Conservation (phyloP, 2,329 filamentous ascomycete genomes). For the Phyllosticta capitalensis region DNA sequence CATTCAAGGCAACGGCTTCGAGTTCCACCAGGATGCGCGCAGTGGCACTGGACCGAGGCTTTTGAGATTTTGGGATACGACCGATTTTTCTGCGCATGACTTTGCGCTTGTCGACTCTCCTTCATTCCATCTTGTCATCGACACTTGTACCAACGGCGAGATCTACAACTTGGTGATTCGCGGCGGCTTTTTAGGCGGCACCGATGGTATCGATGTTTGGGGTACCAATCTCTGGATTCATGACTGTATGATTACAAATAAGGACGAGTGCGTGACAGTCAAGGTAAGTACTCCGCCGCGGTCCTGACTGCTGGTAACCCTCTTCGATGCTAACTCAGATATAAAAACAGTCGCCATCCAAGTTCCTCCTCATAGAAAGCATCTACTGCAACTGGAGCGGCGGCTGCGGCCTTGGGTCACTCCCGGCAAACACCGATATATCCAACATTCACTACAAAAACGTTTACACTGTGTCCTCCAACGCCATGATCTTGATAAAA, state of each 20-base stretch:
- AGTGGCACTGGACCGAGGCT: constrained; percentile 28
- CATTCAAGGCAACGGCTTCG: constrained; percentile 44
- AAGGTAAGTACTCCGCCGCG: constrained; percentile 27
- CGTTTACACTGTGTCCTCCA: constrained; percentile 49
- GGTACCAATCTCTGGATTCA: constrained; percentile 49
- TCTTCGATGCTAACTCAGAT: too few species aligned
- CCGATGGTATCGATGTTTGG: constrained; percentile 50
- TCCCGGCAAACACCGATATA: constrained; percentile 41
- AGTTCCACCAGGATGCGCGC: constrained; percentile 35
- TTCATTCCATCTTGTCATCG: constrained; percentile 42
- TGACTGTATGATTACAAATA: constrained; percentile 53
- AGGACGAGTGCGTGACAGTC: constrained; percentile 52
- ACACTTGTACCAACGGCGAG: constrained; percentile 44
- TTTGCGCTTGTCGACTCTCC: constrained; percentile 41
- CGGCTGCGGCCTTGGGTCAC: constrained; percentile 49
- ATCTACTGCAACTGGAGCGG: constrained; percentile 56
- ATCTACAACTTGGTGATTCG: constrained; percentile 48
- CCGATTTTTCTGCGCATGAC: constrained; percentile 42
- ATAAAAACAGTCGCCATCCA: constrained; percentile 32
- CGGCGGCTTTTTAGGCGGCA: constrained; percentile 41
- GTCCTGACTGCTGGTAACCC: too few species aligned
- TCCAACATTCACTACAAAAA: constrained; percentile 46
- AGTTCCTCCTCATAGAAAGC: constrained; percentile 49
- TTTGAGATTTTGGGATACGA: constrained; percentile 36
- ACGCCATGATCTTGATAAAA: constrained; percentile 57